Base-by-base conservation (phyloP, 1,139 yeast genomes). In the Petasospora fabianii region DNA sequence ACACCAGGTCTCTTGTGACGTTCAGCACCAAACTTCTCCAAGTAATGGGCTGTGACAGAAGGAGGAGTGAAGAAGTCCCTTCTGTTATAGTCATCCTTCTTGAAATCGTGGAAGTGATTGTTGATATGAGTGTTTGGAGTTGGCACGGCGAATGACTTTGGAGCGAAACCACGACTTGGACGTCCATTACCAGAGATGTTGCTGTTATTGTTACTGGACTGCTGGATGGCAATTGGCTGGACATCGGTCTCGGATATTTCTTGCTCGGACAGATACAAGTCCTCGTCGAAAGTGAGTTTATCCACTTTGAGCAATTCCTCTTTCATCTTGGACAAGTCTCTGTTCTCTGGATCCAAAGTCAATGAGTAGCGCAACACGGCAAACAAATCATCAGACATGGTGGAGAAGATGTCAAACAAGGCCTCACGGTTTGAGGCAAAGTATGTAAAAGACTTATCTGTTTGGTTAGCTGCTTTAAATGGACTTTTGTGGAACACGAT, bases 401-500 rank as follows among this genome's bases (percentile, higher is more conserved):
- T 73, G 10, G 96, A 88, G 61, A 90, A 92, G 35, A 88, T 85
- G 64, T 92, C 97, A 65, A 88, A 88, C 39, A 92, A 67, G 0
- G 95, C 85, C 60, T 90, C 97, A 50, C 97, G 76, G 56, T 84
- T 84, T 29, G 83, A 75, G 16, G 94, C 92, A 67, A 85, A 92
- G 62, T 87, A 94, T 52, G 85, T 66, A 60, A 88, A 92, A 40
- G 94, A 68, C 58, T 86, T 87, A 62, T 92, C 98, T 22, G 84
- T 75, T 52, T 81, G 80, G 55, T 83, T 80, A 4, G 97, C 97
- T 13, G 82, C 81, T 48, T 71, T 74, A 61, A 92, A 92, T 3
- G 97, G 97, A 60, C 87, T 86, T 57, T 90, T 84, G 41, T 86
- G 95, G 66, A 90, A 92, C 22, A 92, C 84, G 44, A 87, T 71